phyloP scores from a whole-genome alignment of 495 filamentous ascomycete genomes.

The Penicillium ochrochloron region DNA sequence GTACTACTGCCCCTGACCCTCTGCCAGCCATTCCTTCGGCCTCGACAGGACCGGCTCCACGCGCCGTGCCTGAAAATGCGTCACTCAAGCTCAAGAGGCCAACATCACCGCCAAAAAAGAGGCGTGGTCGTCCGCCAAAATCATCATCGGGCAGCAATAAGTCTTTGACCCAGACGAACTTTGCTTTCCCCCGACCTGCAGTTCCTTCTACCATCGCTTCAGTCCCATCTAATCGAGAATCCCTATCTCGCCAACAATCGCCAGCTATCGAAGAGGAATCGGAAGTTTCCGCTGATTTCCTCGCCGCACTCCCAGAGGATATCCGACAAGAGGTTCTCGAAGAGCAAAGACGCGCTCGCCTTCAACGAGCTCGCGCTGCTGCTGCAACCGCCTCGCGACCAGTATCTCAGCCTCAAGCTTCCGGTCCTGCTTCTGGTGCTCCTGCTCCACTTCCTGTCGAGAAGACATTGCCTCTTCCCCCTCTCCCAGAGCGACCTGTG shows the following conservation, averaged over 20 bases:
- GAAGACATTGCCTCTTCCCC: slow-evolving; percentile 51
- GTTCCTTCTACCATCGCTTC: slow-evolving; percentile 10
- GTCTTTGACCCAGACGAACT: slow-evolving; percentile 68
- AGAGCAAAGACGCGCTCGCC: slow-evolving; percentile 65
- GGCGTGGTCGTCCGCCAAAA: slow-evolving; percentile 50
- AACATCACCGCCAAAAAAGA: slow-evolving; percentile 62
- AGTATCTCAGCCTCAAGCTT: slow-evolving; percentile 25
- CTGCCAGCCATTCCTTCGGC: slow-evolving; percentile 30
- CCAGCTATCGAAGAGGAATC: slow-evolving; percentile 32
- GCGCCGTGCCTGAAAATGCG: slow-evolving; percentile 42
- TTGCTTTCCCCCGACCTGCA: slow-evolving; percentile 49
- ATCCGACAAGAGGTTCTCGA: slow-evolving; percentile 76
- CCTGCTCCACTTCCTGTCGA: slow-evolving; percentile 22
- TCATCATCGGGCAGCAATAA: slow-evolving; percentile 45
- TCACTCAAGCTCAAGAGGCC: slow-evolving; percentile 51
- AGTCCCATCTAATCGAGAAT: slow-evolving; percentile 8
- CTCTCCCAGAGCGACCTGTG: slow-evolving; percentile 59
- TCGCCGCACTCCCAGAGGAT: slow-evolving; percentile 81
- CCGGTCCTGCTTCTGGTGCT: background rate
- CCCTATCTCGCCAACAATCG: slow-evolving; percentile 24
- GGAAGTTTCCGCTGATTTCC: slow-evolving; percentile 70
- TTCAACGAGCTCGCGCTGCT: slow-evolving; percentile 46
- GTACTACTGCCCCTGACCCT: background rate
- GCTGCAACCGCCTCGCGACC: slow-evolving; percentile 27
- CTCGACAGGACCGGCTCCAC: slow-evolving; percentile 49